Percentiles rank a stretch among this genome's conserved stretches.
Evolutionary conservation across 129 eudicot species (phyloP).

Genomic region (Helichrysum umbraculigerum): DNA sequence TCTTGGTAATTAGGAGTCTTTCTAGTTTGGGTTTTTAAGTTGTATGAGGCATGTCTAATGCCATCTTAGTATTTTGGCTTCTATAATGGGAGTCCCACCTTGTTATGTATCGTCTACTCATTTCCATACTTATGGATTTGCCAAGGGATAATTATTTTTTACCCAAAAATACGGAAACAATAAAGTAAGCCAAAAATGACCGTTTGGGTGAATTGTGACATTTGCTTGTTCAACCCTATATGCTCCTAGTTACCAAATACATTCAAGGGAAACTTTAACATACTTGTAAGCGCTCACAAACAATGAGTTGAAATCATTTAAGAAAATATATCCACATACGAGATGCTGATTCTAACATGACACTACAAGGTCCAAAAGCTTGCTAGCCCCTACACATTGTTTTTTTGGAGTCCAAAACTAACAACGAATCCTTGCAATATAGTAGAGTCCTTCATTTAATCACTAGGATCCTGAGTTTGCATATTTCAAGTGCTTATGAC

Average conservation of each 20-base stretch:
- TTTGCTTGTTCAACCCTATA: conserved; percentile 2
- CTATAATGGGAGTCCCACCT: too few relatives aligned
- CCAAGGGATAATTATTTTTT: too few relatives aligned
- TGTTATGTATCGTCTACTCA: too few relatives aligned
- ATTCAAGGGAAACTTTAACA: conserved; percentile 1
- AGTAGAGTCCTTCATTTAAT: too few relatives aligned
- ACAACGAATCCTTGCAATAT: background rate
- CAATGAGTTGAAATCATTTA: conserved; percentile 5
- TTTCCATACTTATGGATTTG: too few relatives aligned
- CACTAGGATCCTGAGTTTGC: too few relatives aligned
- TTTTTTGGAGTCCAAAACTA: background rate
- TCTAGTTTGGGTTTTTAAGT: too few relatives aligned
- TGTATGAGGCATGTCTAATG: too few relatives aligned
- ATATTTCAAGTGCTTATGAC: too few relatives aligned
- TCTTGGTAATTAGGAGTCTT: too few relatives aligned
- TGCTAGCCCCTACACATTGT: background rate
- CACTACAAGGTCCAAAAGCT: background rate
- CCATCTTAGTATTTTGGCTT: too few relatives aligned
- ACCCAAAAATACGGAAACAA: too few relatives aligned
- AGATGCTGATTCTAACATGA: background rate
- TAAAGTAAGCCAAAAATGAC: conserved; percentile 17
- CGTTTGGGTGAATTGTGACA: background rate
- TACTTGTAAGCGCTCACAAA: conserved; percentile 5
- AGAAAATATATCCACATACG: background rate
- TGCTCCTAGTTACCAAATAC: background rate